A percentile compares a stretch with the other conserved stretches of the same genome.
Evolutionary conservation across 768 basidiomycete species (phyloP).

Genomic region (Roridomyces roridus): DNA sequence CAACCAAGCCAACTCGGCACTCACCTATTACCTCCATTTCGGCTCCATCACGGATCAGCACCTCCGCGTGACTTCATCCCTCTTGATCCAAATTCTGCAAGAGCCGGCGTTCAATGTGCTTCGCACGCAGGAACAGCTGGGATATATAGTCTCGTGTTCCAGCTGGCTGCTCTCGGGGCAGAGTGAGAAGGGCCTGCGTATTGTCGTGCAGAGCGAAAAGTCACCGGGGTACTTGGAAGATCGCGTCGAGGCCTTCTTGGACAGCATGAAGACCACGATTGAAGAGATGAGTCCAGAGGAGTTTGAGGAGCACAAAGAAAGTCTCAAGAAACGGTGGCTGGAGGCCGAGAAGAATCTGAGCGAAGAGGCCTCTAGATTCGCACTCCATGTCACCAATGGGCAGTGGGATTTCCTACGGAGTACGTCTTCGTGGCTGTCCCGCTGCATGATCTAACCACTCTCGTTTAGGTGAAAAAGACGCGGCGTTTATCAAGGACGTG

Average conservation of each 20-base stretch:
- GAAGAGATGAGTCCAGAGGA: slow-evolving; percentile 72
- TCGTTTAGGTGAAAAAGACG: slow-evolving; percentile 72
- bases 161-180: slow-evolving; percentile 65
- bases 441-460: slow-evolving; percentile 14
- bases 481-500: slow-evolving; percentile 63
- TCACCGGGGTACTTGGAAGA: slow-evolving; percentile 80
- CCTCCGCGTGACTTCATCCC: slow-evolving; percentile 67
- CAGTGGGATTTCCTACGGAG: slow-evolving; percentile 88
- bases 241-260: slow-evolving; percentile 89
- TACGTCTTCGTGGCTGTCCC: slow-evolving; percentile 44
- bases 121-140: slow-evolving; percentile 94
- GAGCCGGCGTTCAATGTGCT: slow-evolving; percentile 93
- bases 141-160: slow-evolving; percentile 83
- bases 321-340: slow-evolving; percentile 80
- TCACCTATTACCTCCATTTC: slow-evolving; percentile 86
- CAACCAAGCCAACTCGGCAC: slow-evolving; percentile 84
- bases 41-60: slow-evolving; percentile 70
- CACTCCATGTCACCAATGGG: slow-evolving; percentile 74
- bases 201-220: slow-evolving; percentile 90
- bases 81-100: slow-evolving; percentile 84
- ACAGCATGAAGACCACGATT: slow-evolving; percentile 70
- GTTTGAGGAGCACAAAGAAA: slow-evolving; percentile 78
- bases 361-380: slow-evolving; percentile 78
- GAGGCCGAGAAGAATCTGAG: slow-evolving; percentile 89
- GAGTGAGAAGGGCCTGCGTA: slow-evolving; percentile 76